Percentiles rank a stretch among this genome's conserved stretches.
phyloP scores from a whole-genome alignment of 2,329 filamentous ascomycete species.

The Cladosporium sp. region DNA sequence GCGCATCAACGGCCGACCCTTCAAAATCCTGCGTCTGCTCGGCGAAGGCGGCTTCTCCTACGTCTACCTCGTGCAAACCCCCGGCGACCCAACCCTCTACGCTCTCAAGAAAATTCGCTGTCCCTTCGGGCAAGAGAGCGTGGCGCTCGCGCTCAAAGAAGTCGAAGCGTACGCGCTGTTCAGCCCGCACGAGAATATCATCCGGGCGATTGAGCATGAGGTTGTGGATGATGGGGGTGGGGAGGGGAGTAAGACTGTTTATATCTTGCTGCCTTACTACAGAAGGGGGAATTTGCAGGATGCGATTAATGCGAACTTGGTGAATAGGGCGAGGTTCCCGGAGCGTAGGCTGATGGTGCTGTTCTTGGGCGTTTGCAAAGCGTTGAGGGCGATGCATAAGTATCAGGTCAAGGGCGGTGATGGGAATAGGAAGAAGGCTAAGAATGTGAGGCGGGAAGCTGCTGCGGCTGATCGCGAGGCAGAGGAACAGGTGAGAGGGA shows the following conservation, averaged over 20 bases:
- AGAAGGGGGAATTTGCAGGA: constrained; percentile 93
- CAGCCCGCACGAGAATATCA: constrained; percentile 78
- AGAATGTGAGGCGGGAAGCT: constrained; percentile 56
- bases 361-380: constrained; percentile 89
- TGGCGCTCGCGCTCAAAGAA: constrained; percentile 91
- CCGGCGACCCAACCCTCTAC: constrained; percentile 77
- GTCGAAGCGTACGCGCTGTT: constrained; percentile 96
- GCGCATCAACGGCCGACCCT: constrained; percentile 91
- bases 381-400: constrained; percentile 86
- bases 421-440: constrained; percentile 45
- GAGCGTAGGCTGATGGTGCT: constrained; percentile 85
- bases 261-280: constrained; percentile 95
- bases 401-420: constrained; percentile 63
- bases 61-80: constrained; percentile 97
- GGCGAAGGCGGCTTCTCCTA: constrained; percentile 99
- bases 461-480: constrained; percentile 55
- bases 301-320: constrained; percentile 96
- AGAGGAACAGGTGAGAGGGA: constrained; percentile 48
- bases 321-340: constrained; percentile 89
- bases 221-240: constrained; percentile 69
- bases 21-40: constrained; percentile 91
- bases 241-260: constrained; percentile 83
- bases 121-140: constrained; percentile 95
- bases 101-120: constrained; percentile 99
- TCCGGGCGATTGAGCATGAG: constrained; percentile 79